Conservation (phyloP, 495 filamentous ascomycete species). For the Cercophora samala region DNA sequence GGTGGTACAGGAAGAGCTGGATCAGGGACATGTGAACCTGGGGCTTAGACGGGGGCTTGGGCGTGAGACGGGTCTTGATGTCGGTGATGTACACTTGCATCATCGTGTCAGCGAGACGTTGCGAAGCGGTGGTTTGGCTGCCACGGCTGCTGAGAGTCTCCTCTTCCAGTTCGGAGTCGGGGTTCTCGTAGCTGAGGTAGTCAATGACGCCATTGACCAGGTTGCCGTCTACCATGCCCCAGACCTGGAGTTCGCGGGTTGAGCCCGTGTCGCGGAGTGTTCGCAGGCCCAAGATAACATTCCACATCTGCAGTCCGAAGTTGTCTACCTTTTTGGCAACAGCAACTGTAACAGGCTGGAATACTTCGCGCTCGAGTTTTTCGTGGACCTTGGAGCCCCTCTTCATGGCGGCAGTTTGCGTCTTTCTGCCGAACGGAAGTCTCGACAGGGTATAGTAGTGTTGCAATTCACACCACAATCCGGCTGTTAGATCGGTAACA, state of each 20-base stretch:
- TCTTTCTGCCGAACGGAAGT: slow-evolving; percentile 62
- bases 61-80: slow-evolving; percentile 73
- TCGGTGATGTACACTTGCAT: slow-evolving; percentile 78
- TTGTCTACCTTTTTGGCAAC: slow-evolving; percentile 74
- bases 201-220: slow-evolving; percentile 90
- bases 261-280: slow-evolving; percentile 72
- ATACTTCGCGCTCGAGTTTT: slow-evolving; percentile 78
- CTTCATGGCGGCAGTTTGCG: slow-evolving; percentile 76
- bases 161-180: slow-evolving; percentile 65
- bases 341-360: slow-evolving; percentile 68
- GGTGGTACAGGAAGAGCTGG: slow-evolving; percentile 88
- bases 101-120: slow-evolving; percentile 16
- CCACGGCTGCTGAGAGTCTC: slow-evolving; percentile 37
- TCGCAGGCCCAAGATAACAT: slow-evolving; percentile 80
- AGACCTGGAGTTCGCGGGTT: slow-evolving; percentile 89
- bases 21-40: slow-evolving; percentile 74
- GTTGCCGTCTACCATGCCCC: slow-evolving; percentile 79
- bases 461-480: slow-evolving; percentile 94
- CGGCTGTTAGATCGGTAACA: slow-evolving; percentile 82
- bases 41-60: slow-evolving; percentile 59
- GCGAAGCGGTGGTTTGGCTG: slow-evolving; percentile 18
- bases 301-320: slow-evolving; percentile 85
- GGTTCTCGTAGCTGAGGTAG: slow-evolving; percentile 73
- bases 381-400: slow-evolving; percentile 74
- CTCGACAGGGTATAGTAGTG: slow-evolving; percentile 81